Evolutionary conservation across 148 eudicot genomes (phyloP), one percentile per base, ranked within the genome.

Genomic region (Rheum nobile): DNA sequence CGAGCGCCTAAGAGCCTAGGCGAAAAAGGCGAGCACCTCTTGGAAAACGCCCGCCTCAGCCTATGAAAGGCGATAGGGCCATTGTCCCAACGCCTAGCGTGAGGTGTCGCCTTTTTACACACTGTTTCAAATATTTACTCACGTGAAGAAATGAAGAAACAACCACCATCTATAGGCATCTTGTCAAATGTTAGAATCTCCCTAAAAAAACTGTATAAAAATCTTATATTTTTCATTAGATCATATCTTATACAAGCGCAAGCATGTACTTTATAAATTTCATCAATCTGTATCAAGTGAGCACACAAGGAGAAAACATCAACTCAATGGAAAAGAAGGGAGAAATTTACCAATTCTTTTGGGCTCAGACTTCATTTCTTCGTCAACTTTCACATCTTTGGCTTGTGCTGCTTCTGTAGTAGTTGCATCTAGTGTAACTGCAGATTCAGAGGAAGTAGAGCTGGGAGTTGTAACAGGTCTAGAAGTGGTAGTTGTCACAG

Each of bases 261-360:
- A 61, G 37, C 16, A 61, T 61, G 19, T 29, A 31, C 0, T 21
- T 54, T 1, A 2, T n/a, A 24, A 5, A 21, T 6, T 55, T 55
- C 4, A 55, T 29, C 35, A 29, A 12, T 29, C 19, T 28, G 34
- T 28, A 28, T 24, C 65, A 57, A 21, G 16, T 57, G 32, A 57
- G 4, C 31, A 10, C 65, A 57, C 14, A 29, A 61, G 70, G 22
- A 65, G 10, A 31, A 14, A 32, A 19, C 61, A 14, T 61, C n/a
- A 61, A 61, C 12, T 12, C 37, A 61, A 13, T 14, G 19, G 17
- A 29, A 19, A 22, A 61, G 34, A 17, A 59, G 70, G 41, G 39
- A 65, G 21, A 31, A 31, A 17, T 14, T 1, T 31, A 91, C 98
- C 96, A 76, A 76, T 83, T 86, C 75, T 86, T 76, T 86, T 89